Evolutionary conservation across 345 rosid genomes (phyloP).

Genomic region (Lepidium aucheri): DNA sequence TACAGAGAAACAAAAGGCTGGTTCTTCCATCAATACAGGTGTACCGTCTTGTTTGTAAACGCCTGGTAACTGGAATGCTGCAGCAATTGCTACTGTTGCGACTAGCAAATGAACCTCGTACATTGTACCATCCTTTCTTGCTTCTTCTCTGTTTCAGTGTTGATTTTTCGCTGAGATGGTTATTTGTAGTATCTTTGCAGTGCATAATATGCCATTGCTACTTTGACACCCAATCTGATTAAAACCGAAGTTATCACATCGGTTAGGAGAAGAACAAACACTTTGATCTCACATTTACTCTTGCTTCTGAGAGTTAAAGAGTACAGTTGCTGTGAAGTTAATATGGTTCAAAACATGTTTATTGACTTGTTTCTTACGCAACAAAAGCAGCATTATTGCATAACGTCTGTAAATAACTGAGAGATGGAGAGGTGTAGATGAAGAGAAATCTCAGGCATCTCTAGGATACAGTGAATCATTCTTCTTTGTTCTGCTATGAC

Average conservation of each 20-base stretch:
- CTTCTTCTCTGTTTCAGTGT: not conserved
- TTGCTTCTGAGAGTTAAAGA: conserved; percentile 19
- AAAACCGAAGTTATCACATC: not conserved
- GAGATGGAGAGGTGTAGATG: conserved; percentile 34
- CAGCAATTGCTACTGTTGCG: conserved; percentile 19
- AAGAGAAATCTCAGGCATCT: not conserved
- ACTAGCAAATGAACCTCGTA: conserved; percentile 19
- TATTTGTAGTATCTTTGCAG: conserved; percentile 2
- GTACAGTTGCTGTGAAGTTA: conserved; percentile 23
- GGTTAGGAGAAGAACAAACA: not conserved
- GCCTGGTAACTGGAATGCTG: conserved; percentile 21
- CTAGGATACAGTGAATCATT: conserved; percentile 14
- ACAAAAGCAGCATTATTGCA: conserved; percentile 4
- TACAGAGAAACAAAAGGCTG: conserved; percentile 21
- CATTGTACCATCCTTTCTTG: not conserved
- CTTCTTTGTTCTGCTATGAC: conserved; percentile 16
- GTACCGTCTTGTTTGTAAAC: conserved; percentile 21
- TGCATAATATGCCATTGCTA: not conserved
- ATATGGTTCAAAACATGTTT: conserved; percentile 24
- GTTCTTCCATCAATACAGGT: conserved; percentile 5
- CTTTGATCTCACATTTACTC: conserved; percentile 2
- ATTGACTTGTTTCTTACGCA: conserved; percentile 21
- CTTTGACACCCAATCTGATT: conserved; percentile 6
- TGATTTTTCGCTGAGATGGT: not conserved
- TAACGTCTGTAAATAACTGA: conserved; percentile 24